Conservation (phyloP, 371 early-diverging fungal species). For the Rhizopus stolonifer region DNA sequence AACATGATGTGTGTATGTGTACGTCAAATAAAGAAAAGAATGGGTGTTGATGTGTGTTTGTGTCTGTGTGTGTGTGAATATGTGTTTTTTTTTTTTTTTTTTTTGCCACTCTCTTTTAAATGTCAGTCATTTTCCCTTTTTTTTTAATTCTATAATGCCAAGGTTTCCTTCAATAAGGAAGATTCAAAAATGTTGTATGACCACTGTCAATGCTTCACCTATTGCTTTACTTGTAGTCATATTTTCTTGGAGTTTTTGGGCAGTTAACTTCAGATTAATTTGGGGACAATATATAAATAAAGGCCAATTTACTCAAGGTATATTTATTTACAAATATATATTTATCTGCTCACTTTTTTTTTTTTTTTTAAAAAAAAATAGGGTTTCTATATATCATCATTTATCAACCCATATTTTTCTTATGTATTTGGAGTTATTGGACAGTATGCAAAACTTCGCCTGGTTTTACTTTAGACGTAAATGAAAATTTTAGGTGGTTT, state of each 20-base stretch:
- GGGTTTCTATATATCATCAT: conserved; percentile 34
- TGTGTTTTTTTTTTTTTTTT: background rate
- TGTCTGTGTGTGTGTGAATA: no score
- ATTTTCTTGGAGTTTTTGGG: conserved; percentile 42
- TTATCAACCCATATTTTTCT: conserved; percentile 37
- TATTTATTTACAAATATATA: no score
- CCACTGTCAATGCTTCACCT: conserved; percentile 40
- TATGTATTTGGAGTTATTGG: conserved; percentile 46
- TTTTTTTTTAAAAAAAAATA: conserved; percentile 7
- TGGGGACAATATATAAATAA: conserved; percentile 23
- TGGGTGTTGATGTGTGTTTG: no score
- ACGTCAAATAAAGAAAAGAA: no score
- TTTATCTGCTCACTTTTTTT: background rate
- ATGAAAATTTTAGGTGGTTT: no score
- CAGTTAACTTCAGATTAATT: conserved; percentile 33
- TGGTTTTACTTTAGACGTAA: conserved; percentile 35
- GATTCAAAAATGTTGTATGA: conserved; percentile 20
- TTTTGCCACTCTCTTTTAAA: background rate
- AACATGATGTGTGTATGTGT: no score
- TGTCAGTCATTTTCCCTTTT: background rate
- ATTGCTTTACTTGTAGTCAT: conserved; percentile 31
- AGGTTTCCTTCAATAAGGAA: conserved; percentile 13
- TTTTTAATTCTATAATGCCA: background rate
- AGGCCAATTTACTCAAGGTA: conserved; percentile 39
- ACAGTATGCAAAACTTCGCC: conserved; percentile 42